Conservation (phyloP, 768 basidiomycete species). For the Lactarius akahatsu region DNA sequence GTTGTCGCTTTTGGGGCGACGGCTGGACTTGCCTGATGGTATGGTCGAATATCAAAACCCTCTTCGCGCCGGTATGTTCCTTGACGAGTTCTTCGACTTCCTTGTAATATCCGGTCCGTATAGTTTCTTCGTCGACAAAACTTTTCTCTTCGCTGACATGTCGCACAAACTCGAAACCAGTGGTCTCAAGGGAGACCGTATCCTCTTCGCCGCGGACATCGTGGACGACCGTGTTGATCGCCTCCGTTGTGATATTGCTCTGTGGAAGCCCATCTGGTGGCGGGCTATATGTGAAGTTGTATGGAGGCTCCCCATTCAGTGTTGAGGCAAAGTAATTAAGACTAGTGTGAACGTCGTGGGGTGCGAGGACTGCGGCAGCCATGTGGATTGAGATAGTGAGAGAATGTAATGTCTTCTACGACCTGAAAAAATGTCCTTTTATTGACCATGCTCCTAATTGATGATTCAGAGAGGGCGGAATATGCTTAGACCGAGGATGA, state of each 20-base stretch:
- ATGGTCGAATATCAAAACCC: constrained; percentile 47
- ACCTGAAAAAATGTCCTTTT: background rate
- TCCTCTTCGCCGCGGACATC: constrained; percentile 37
- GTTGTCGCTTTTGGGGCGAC: background rate
- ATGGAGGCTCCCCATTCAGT: constrained; percentile 36
- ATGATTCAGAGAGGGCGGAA: constrained; percentile 2
- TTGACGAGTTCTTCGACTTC: constrained; percentile 46
- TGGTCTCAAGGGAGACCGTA: constrained; percentile 38
- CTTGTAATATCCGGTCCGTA: constrained; percentile 41
- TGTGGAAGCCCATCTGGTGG: constrained; percentile 33
- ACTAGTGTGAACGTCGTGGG: constrained; percentile 40
- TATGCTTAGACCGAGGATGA: background rate
- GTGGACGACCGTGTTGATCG: constrained; percentile 33
- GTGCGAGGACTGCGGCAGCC: constrained; percentile 30
- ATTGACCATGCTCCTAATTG: background rate
- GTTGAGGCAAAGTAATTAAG: constrained; percentile 40
- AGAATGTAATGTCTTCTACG: background rate
- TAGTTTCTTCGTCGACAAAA: constrained; percentile 42
- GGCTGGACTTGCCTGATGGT: constrained; percentile 39
- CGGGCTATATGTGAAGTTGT: constrained; percentile 37
- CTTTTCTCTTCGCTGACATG: constrained; percentile 39
- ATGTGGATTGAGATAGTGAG: constrained; percentile 5
- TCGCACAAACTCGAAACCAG: constrained; percentile 47
- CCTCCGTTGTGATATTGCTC: constrained; percentile 36
- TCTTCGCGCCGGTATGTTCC: constrained; percentile 40